These are phyloP conservation scores for Cercospora canescens DNA, from an alignment of 2,329 filamentous ascomycete species.

Conservation along the genomic window DNA sequence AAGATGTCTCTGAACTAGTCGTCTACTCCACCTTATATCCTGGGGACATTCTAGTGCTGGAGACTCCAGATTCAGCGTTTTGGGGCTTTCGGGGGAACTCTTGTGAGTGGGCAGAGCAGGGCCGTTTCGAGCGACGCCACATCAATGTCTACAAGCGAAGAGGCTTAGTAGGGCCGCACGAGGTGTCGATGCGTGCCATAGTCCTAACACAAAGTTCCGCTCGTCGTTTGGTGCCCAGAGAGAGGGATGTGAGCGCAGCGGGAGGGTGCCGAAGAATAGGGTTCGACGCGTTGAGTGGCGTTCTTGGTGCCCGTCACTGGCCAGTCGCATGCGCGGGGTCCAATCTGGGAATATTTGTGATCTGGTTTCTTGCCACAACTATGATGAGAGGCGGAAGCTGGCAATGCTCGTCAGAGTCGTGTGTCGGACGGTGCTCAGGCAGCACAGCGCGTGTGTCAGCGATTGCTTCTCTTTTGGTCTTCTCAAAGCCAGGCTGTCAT, in stretches of 20 bases:
- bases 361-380: background rate
- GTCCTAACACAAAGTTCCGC: background rate
- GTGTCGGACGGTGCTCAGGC: background rate
- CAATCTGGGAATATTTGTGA: background rate
- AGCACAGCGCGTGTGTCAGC: background rate
- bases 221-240: background rate
- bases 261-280: background rate
- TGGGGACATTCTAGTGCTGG: background rate
- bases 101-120: background rate
- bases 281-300: background rate
- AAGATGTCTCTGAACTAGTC: background rate
- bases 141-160: background rate
- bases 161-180: conserved; percentile 2
- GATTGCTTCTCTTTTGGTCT: background rate
- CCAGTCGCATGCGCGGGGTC: background rate
- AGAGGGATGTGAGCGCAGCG: background rate
- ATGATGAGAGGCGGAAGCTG: background rate
- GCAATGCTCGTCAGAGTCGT: background rate
- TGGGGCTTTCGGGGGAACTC: background rate
- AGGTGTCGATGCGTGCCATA: background rate
- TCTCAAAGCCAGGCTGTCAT: background rate
- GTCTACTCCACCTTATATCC: conserved; percentile 2
- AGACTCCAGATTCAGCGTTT: background rate
- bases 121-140: background rate
- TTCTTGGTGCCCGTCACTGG: background rate